Evolutionary conservation across 352 stramenopile species (phyloP), one percentile per base, ranked within the genome.

Genomic region (Phytophthora podocarpi): DNA sequence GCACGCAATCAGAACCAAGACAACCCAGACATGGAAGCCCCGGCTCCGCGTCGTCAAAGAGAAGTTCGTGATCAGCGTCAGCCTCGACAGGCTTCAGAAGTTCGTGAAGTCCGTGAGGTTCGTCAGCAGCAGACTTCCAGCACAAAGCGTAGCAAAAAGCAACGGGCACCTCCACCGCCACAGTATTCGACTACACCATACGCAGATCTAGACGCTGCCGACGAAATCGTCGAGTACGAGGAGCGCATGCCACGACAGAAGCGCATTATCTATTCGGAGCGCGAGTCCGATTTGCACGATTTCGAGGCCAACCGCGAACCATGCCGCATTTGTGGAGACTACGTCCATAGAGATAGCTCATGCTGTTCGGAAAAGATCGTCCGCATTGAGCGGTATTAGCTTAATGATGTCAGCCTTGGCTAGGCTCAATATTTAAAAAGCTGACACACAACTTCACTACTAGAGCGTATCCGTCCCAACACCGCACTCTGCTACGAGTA

Each of bases 191-290:
- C 16, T 12, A 8, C 41, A 26, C 48, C 50, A 27, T 60, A 58
- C 11, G 58, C 41, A 6, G 45, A 67, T 28, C 31, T 61, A 0
- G 23, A 56, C 24, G 40, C 58, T 43, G 16, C 23, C 3, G 58
- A 61, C 12, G 58, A 61, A 49, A 50, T 61, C 23, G 31, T 67
- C 10, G 51, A 67, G 24, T 67, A 67, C 35, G 49, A 56, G n/a
- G 41, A 61, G 15, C 49, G 18, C 2, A 31, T 61, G 18, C 48
- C 42, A 8, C 36, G 27, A 4, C 58, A 53, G 10, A 52, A 67
- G 39, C 58, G 58, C 18, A 27, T 67, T 30, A 40, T 56, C 20
- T 61, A 61, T 24, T 53, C 49, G 8, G 49, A 67, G 2, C 31
- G 49, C 8, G 49, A 67, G 26, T 61, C 58, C 5, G 42, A 61